phyloP scores from a whole-genome alignment of 257 asterid species.

The Knoxia roxburghii region DNA sequence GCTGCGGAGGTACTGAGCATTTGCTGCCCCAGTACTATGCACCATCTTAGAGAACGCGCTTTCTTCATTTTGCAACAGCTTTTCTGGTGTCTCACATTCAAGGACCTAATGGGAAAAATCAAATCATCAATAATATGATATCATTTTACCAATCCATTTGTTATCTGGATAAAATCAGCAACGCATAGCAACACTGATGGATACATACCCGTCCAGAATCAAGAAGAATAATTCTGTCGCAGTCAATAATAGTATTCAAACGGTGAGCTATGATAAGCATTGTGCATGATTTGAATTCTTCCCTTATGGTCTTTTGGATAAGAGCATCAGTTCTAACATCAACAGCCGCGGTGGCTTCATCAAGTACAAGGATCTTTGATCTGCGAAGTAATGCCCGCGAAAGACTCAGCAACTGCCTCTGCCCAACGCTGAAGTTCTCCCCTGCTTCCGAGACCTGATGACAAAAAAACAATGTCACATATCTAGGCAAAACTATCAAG shows the following conservation, averaged over 20 bases:
- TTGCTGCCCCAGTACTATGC: constrained; percentile 91
- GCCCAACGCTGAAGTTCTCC: constrained; percentile 97
- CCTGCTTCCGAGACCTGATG: constrained; percentile 91
- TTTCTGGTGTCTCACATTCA: constrained; percentile 76
- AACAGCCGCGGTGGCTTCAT: constrained; percentile 99
- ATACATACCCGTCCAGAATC: constrained; percentile 77
- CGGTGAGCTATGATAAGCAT: constrained; percentile 98
- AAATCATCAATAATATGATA: neutral
- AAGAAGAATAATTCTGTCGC: constrained; percentile 74
- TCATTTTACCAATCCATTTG: neutral
- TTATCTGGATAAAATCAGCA: neutral
- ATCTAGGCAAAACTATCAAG: neutral
- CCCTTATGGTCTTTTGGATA: constrained; percentile 90
- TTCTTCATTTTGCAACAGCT: constrained; percentile 53
- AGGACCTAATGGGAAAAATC: constrained; percentile 44
- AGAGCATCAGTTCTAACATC: constrained; percentile 95
- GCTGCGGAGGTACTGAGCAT: constrained; percentile 78
- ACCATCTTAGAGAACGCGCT: constrained; percentile 96
- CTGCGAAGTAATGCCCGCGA: constrained; percentile 92
- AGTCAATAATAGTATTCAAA: constrained; percentile 81
- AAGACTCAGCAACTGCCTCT: constrained; percentile 84
- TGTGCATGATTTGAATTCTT: constrained; percentile 86
- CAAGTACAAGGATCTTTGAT: constrained; percentile 95
- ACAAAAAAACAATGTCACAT: constrained; percentile 10
- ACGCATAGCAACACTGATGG: neutral